These are phyloP conservation scores for Vaccinium vitisidaea DNA, from an alignment of 148 eudicot species.

Conservation along the genomic window DNA sequence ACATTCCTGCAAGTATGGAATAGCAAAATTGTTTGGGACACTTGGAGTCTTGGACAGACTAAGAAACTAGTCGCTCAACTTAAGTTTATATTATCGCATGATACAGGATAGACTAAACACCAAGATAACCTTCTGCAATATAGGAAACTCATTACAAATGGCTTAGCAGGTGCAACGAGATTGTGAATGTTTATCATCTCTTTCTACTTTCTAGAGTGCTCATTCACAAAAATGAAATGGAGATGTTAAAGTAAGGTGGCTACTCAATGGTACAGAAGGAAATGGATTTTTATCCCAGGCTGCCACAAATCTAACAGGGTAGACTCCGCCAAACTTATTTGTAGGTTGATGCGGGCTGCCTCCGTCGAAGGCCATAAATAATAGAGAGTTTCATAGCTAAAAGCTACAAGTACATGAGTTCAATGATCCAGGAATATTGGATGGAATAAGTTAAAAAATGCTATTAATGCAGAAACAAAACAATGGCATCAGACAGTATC, in stretches of 20 bases:
- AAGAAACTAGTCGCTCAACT: background rate
- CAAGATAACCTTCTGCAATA: background rate
- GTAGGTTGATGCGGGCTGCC: background rate
- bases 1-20: constrained; percentile 63
- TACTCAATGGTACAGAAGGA: background rate
- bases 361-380: background rate
- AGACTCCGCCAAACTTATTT: background rate
- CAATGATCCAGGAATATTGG: background rate
- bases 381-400: background rate
- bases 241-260: background rate
- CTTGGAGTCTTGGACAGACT: background rate
- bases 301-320: background rate
- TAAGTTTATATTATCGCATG: background rate
- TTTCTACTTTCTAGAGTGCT: background rate
- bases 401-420: background rate
- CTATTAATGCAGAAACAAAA: background rate
- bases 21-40: background rate
- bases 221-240: background rate
- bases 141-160: background rate
- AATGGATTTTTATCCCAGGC: background rate
- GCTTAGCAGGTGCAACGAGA: background rate
- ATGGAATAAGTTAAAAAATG: background rate
- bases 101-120: background rate
- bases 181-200: background rate
- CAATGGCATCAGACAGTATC: background rate